A percentile compares a stretch with the other conserved stretches of the same genome.
Conservation (phyloP, 176 grass and related monocot genomes). For the Raddia distichophylla region DNA sequence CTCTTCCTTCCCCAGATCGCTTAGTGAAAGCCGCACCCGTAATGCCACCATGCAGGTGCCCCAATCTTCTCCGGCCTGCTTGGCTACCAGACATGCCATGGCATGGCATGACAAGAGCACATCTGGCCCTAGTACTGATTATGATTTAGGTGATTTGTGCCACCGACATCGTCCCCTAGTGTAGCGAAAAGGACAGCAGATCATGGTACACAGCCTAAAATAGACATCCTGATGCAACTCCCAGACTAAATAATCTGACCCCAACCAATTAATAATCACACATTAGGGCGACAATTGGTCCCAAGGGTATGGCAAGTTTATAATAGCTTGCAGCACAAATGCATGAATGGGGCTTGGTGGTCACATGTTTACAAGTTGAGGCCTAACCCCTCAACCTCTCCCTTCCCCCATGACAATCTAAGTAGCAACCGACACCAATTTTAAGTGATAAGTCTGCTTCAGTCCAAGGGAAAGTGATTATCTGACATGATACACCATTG, state of each 20-base stretch:
- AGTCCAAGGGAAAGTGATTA: slow-evolving; percentile 23
- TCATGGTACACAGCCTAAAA: slow-evolving; percentile 45
- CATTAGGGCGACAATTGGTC: slow-evolving; percentile 18
- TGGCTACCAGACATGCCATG: slow-evolving; percentile 50
- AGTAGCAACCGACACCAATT: slow-evolving; percentile 23
- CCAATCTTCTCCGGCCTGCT: slow-evolving; percentile 38
- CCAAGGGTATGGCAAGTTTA: slow-evolving; percentile 23
- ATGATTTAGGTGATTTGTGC: background rate
- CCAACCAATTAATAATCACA: slow-evolving; percentile 18
- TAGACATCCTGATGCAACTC: slow-evolving; percentile 39
- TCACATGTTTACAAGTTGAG: slow-evolving; percentile 38
- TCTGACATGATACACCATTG: background rate
- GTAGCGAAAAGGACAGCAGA: slow-evolving; percentile 38
- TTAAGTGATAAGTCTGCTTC: slow-evolving; percentile 11
- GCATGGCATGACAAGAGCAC: slow-evolving; percentile 39
- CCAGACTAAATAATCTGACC: slow-evolving; percentile 10
- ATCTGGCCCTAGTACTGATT: slow-evolving; percentile 36
- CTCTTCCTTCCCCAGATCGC: slow-evolving; percentile 29
- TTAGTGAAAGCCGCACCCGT: slow-evolving; percentile 20
- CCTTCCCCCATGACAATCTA: slow-evolving; percentile 7
- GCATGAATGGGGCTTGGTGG: slow-evolving; percentile 33
- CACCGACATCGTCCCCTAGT: slow-evolving; percentile 40
- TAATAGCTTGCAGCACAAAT: slow-evolving; percentile 6
- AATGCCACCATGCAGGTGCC: slow-evolving; percentile 19
- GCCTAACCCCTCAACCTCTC: slow-evolving; percentile 42